phyloP scores from a whole-genome alignment of 2,329 filamentous ascomycete genomes.

The Pezicula radicicola region DNA sequence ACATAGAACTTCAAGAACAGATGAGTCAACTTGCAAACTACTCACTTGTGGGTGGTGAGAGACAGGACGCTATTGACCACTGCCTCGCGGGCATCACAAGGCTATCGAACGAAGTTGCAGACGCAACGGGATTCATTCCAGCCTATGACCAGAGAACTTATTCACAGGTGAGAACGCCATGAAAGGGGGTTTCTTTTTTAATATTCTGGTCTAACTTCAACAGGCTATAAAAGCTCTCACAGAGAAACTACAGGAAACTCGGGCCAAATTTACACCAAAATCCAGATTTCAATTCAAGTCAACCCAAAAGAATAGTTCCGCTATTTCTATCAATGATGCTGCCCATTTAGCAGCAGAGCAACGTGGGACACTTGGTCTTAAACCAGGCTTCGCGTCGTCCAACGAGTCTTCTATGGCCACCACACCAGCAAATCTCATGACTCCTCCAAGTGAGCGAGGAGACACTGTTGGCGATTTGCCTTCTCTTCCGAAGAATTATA shows the following conservation, averaged over 20 bases:
- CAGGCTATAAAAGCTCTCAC: conserved; percentile 77
- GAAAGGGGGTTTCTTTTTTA: not conserved
- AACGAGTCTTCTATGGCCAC: conserved; percentile 37
- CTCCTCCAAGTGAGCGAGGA: conserved; percentile 20
- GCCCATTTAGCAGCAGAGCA: conserved; percentile 49
- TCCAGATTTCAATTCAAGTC: conserved; percentile 82
- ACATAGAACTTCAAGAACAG: conserved; percentile 69
- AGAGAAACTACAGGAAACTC: conserved; percentile 71
- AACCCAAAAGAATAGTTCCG: conserved; percentile 46
- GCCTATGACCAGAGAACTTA: conserved; percentile 89
- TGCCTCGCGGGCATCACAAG: conserved; percentile 76
- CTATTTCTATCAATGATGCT: conserved; percentile 53
- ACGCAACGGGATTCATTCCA: conserved; percentile 78
- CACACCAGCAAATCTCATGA: conserved; percentile 26
- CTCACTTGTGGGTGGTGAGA: conserved; percentile 66
- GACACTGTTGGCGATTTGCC: conserved; percentile 38
- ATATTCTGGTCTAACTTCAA: not conserved
- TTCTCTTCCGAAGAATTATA: conserved; percentile 48
- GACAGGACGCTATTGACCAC: conserved; percentile 76
- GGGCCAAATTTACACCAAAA: conserved; percentile 66
- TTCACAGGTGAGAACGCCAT: conserved; percentile 55
- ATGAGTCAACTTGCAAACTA: conserved; percentile 66
- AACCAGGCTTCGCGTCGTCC: conserved; percentile 29
- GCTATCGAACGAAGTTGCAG: conserved; percentile 80
- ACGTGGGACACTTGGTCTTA: conserved; percentile 31